Conservation (phyloP, 2,329 filamentous ascomycete genomes). For the Chaetomium sp. region DNA sequence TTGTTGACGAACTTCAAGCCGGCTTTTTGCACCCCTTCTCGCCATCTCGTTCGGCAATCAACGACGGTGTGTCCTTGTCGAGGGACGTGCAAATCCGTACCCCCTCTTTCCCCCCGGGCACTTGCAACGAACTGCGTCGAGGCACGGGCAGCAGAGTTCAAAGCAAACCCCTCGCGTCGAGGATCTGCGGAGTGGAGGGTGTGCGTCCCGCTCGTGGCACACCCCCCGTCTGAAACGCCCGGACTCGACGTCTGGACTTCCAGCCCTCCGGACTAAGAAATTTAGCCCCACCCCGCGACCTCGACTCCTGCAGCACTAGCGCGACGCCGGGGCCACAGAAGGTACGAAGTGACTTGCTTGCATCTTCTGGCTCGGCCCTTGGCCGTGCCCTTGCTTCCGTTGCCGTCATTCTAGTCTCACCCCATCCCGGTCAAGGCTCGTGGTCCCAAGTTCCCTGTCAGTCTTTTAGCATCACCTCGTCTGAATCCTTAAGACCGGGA, state of each 20-base stretch:
- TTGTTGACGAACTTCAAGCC: neutral
- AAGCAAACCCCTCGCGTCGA: slow-evolving; percentile 12
- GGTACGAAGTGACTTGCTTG: slow-evolving; percentile 16
- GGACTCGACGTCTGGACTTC: slow-evolving; percentile 13
- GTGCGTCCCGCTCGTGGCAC: slow-evolving; percentile 11
- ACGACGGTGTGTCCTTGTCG: slow-evolving; percentile 13
- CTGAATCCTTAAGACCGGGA: neutral
- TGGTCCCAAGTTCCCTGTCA: neutral
- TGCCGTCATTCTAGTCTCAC: neutral
- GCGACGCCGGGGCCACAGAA: slow-evolving; percentile 3
- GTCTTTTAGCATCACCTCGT: neutral
- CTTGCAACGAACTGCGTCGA: slow-evolving; percentile 20
- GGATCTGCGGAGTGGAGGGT: slow-evolving; percentile 18
- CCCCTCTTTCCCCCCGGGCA: slow-evolving; percentile 3
- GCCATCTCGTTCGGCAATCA: slow-evolving; percentile 17
- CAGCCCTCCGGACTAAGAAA: slow-evolving; percentile 22
- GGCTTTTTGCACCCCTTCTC: slow-evolving; percentile 5
- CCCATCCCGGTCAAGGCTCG: neutral
- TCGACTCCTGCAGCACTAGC: slow-evolving; percentile 7
- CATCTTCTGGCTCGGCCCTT: slow-evolving; percentile 6
- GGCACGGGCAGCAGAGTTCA: slow-evolving; percentile 16
- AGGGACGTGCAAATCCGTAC: slow-evolving; percentile 13
- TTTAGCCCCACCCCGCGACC: slow-evolving; percentile 18
- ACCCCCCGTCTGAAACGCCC: slow-evolving; percentile 14
- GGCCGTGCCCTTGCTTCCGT: neutral